Percentiles rank a stretch among this genome's conserved stretches.
Evolutionary conservation across 2,329 filamentous ascomycete species (phyloP).

Genomic region (Achaetomium macrosporum): DNA sequence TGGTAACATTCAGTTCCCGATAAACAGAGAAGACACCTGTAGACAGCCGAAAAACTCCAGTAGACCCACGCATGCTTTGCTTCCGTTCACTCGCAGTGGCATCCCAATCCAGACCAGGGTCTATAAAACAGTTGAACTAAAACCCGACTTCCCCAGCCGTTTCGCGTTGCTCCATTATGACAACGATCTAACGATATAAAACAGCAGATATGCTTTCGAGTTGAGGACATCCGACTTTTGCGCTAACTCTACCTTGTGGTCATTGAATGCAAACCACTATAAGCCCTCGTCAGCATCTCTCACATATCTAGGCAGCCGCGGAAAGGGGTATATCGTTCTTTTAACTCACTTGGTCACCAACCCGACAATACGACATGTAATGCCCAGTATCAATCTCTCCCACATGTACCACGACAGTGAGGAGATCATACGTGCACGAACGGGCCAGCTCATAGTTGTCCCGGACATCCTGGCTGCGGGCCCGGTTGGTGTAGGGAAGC

Average conservation of each 20-base stretch:
- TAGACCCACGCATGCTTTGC: too few relatives aligned
- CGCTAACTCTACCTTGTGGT: conserved; percentile 83
- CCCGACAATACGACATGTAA: conserved; percentile 82
- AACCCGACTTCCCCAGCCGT: background rate
- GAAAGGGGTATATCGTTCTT: background rate
- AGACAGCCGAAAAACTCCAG: too few relatives aligned
- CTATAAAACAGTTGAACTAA: too few relatives aligned
- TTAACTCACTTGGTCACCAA: conserved; percentile 60
- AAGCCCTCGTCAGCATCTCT: conserved; percentile 16
- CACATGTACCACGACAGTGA: conserved; percentile 87
- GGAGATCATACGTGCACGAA: conserved; percentile 76
- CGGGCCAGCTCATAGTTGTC: conserved; percentile 51
- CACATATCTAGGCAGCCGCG: background rate
- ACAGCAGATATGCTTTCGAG: conserved; percentile 83
- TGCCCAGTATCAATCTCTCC: conserved; percentile 90
- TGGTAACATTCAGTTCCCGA: too few relatives aligned
- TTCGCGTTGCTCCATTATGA: conserved; percentile 31
- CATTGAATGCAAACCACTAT: conserved; percentile 93
- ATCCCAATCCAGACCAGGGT: too few relatives aligned
- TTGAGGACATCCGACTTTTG: conserved; percentile 77
- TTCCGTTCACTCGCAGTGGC: too few relatives aligned
- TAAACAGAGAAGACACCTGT: too few relatives aligned
- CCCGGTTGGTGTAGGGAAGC: conserved; percentile 76
- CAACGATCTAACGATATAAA: conserved; percentile 68
- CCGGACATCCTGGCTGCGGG: conserved; percentile 44